These are phyloP conservation scores for Corylus avellana DNA, from an alignment of 306 rosid genomes.

Conservation along the genomic window DNA sequence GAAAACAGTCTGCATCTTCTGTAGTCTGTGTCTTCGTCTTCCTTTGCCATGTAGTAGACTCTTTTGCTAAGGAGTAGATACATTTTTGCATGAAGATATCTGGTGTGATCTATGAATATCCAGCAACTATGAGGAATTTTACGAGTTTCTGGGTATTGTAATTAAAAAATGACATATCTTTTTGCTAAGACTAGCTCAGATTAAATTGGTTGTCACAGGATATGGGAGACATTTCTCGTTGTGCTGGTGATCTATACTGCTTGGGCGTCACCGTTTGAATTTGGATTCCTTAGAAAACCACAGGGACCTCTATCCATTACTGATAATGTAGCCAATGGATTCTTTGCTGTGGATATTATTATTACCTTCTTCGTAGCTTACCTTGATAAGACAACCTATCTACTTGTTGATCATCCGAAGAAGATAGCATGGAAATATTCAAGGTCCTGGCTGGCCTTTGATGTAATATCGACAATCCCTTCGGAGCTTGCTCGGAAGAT, in stretches of 20 bases:
- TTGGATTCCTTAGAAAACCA: slow-evolving; percentile 80
- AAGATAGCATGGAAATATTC: slow-evolving; percentile 71
- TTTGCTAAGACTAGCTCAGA: slow-evolving; percentile 18
- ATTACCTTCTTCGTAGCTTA: slow-evolving; percentile 93
- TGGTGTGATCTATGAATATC: not conserved
- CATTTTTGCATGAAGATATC: not conserved
- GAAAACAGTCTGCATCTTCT: not conserved
- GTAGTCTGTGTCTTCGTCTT: not conserved
- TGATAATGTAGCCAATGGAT: slow-evolving; percentile 79
- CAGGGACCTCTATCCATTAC: slow-evolving; percentile 53
- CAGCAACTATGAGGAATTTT: not conserved
- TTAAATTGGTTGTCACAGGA: slow-evolving; percentile 41
- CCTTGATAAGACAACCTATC: slow-evolving; percentile 66
- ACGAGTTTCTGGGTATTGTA: not conserved
- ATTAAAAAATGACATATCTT: not conserved
- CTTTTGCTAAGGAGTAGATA: not conserved
- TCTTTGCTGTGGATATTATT: slow-evolving; percentile 72
- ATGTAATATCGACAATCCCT: slow-evolving; percentile 78
- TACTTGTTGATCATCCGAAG: slow-evolving; percentile 61
- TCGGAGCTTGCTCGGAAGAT: slow-evolving; percentile 65
- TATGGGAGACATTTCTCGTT: slow-evolving; percentile 77
- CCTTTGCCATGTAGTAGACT: not conserved
- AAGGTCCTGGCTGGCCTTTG: slow-evolving; percentile 66
- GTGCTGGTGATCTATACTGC: slow-evolving; percentile 81
- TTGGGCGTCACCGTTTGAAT: slow-evolving; percentile 96